Evolutionary conservation across 75 land plant genomes (phyloP).

Genomic region (Sequoia sempervirens): DNA sequence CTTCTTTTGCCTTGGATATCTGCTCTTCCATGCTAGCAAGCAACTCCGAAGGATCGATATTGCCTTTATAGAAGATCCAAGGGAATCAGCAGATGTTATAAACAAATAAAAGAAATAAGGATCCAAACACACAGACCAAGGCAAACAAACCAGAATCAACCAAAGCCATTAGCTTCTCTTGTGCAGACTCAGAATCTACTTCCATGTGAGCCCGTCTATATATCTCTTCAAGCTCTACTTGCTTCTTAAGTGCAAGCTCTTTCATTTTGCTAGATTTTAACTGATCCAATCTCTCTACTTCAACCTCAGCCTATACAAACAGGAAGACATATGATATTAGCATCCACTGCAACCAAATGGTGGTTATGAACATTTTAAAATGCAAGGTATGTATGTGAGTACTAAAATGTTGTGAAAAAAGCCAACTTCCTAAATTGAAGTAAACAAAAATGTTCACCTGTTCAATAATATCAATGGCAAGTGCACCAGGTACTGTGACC

Average conservation of each 20-base stretch:
- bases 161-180: constrained; percentile 61
- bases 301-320: constrained; percentile 71
- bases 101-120: neutral
- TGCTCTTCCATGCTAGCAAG: constrained; percentile 82
- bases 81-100: constrained; percentile 2
- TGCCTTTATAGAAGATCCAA: constrained; percentile 21
- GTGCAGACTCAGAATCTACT: constrained; percentile 72
- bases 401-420: neutral
- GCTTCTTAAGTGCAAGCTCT: constrained; percentile 86
- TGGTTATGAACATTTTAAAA: neutral
- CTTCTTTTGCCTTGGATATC: constrained; percentile 80
- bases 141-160: constrained; percentile 82
- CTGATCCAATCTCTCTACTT: constrained; percentile 88
- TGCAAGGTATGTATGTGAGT: neutral
- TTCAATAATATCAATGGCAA: constrained; percentile 80
- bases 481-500: constrained; percentile 72
- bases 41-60: constrained; percentile 86
- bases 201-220: constrained; percentile 89
- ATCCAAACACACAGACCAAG: neutral
- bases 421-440: neutral
- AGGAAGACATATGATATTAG: constrained; percentile 5
- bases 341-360: neutral
- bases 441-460: constrained; percentile 40
- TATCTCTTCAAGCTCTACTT: constrained; percentile 86
- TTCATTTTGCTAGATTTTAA: constrained; percentile 93